Conservation (phyloP, 129 eudicot species). For the Chrysanthemum seticuspe region DNA sequence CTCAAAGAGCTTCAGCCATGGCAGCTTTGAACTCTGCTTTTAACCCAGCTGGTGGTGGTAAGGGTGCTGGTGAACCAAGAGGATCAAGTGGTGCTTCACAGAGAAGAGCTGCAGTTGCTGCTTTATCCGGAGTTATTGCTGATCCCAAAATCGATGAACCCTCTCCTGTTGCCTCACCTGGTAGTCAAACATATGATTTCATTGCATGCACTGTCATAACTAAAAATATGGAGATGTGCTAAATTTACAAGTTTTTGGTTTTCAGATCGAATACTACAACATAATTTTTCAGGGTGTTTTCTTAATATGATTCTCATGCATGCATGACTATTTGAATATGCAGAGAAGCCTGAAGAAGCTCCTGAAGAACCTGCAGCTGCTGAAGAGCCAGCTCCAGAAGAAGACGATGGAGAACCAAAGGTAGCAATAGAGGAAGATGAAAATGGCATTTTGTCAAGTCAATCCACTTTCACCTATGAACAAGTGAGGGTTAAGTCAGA, state of each 20-base stretch:
- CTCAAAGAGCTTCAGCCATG: constrained; percentile 94
- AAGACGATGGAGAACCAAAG: constrained; percentile 52
- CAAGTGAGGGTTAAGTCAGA: constrained; percentile 76
- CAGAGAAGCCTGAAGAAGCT: constrained; percentile 41
- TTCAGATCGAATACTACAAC: neutral
- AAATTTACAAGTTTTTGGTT: too few relatives aligned
- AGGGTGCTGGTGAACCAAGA: constrained; percentile 42
- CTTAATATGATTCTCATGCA: neutral
- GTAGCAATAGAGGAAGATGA: constrained; percentile 62
- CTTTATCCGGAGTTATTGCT: constrained; percentile 77
- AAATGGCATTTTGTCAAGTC: constrained; percentile 54
- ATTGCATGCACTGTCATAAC: too few relatives aligned
- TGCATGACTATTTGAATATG: constrained; percentile 11
- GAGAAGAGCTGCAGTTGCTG: constrained; percentile 99
- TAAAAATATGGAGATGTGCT: too few relatives aligned
- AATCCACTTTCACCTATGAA: constrained; percentile 68
- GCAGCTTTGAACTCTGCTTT: constrained; percentile 90
- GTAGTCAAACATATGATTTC: constrained; percentile 29
- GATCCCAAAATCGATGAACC: constrained; percentile 59
- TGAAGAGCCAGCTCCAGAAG: constrained; percentile 38
- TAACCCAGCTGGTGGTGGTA: constrained; percentile 52
- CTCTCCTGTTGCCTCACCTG: constrained; percentile 58
- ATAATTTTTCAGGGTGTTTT: neutral
- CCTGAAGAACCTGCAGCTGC: constrained; percentile 3
- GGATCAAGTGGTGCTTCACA: constrained; percentile 63